Evolutionary conservation across 805 yeast genomes (phyloP), one percentile per base, ranked within the genome.

Genomic region (Isabelozyma heimii): DNA sequence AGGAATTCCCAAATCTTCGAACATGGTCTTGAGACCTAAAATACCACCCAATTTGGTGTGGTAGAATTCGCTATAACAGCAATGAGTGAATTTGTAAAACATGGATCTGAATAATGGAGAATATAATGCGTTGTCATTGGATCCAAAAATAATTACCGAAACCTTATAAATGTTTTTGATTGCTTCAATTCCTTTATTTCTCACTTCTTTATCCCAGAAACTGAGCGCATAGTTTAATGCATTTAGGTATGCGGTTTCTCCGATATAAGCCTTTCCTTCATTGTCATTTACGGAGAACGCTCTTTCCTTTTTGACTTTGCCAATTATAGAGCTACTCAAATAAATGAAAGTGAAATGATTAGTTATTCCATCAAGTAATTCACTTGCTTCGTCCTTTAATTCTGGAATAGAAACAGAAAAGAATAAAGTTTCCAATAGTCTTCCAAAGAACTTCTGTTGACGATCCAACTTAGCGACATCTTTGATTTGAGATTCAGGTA

Each of bases 21-120:
- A 76, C 73, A 92, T 75, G 1, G 90, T 81, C 54, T 82, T 77
- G 43, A 94, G 73, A 17, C 99, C 98, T 26, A 88, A 61, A 37
- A 92, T 84, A 38, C 98, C 97, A 7, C 97, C 97, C 8, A 89
- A 75, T 57, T 94, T 94, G 33, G 84, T 79, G 63, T 87, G 89
- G 67, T 88, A 92, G 35, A 83, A 85, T 65, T 89, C 97, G 52
- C 89, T 95, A 62, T 88, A 94, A 68, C 98, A 91, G 42, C 89
- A 81, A 61, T 95, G 99, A 41, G 94, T 84, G 59, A 95, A 87
- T 46, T 85, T 85, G 45, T 89, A 85, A 55, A 89, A 84, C 73
- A 92, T 73, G 6, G 85, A 77, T 50, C 94, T 80, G 54, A 91
- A 79, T 37, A 91, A 76, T 1, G 96, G 89, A 47, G 89, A 87